Evolutionary conservation across 2,329 filamentous ascomycete species (phyloP), one percentile per base, ranked within the genome.

Genomic region (Microdochium bolleyi): DNA sequence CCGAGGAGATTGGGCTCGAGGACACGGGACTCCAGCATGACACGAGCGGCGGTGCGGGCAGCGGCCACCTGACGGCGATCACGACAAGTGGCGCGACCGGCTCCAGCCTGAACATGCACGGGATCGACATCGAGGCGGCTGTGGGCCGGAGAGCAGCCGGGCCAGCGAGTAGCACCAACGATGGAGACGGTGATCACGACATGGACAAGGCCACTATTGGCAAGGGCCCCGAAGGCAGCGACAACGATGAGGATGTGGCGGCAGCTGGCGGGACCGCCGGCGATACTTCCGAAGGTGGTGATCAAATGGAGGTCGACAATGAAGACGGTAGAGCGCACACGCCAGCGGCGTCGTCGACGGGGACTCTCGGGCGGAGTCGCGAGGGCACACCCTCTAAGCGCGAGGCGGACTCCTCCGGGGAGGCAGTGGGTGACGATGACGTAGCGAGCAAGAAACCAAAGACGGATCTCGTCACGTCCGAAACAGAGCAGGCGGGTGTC

Each of bases 1-100:
- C 94, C 0, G 83, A 89, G 27, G 79, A 89, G 60, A 87, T 97
- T 50, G 92, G 92, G 3, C 83, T 91, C 54, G 84, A 89, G 60
- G 94, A 99, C 65, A 87, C 89, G 58, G 94, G 94, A 0, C 84
- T 88, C 10, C 92, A 89, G 68, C 64, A 67, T 25, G 70, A 64
- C 50, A 67, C 67, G 53, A 63, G 70, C 22, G 67, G 73, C 52
- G 68, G 73, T 48, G 54, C 59, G 49, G 60, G 67, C 50, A 66
- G 70, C 37, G 60, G n/a, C n/a, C 27, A 46, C 14, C 8, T 19
- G 14, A 24, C 19, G 16, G 16, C 41, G 19, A 16, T 46, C 19
- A 22, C 41, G 41, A 22, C 41, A 13, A 46, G 14, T 13, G 13
- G 19, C 19, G 41, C n/a, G 3, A 24, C 7, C 41, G 41, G n/a